Percentiles rank a stretch among this genome's conserved stretches.
These are phyloP conservation scores for Yamadazyma akitaensis DNA, from an alignment of 805 yeast genomes.

Conservation along the genomic window DNA sequence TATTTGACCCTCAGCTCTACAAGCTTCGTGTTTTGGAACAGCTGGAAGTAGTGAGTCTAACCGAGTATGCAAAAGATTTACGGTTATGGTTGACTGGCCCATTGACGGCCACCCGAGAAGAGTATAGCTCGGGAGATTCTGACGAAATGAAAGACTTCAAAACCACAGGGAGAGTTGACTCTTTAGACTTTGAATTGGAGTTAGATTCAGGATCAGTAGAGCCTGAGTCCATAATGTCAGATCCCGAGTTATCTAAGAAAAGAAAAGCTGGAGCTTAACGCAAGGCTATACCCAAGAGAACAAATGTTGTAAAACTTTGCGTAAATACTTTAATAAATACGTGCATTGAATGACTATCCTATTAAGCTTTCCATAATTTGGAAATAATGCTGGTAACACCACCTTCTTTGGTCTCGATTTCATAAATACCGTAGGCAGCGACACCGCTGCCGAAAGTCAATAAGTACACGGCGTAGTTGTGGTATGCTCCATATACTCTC, in stretches of 20 bases:
- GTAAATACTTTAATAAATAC: background rate
- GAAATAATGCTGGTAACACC: constrained; percentile 55
- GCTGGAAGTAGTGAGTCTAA: constrained; percentile 18
- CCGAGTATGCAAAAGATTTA: constrained; percentile 14
- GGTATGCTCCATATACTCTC: constrained; percentile 68
- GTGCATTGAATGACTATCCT: constrained; percentile 4
- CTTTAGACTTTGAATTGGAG: background rate
- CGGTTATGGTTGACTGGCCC: constrained; percentile 8
- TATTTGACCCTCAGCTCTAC: constrained; percentile 23
- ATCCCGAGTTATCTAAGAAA: background rate
- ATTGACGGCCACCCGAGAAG: background rate
- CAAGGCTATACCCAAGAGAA: too few relatives aligned
- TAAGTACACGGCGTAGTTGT: constrained; percentile 55
- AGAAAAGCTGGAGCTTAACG: background rate
- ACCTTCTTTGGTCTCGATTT: constrained; percentile 61
- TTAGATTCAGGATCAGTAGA: background rate
- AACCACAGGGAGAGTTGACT: background rate
- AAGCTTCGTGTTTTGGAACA: constrained; percentile 22
- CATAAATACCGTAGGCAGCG: constrained; percentile 68
- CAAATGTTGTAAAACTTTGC: too few relatives aligned
- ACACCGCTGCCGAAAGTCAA: constrained; percentile 62
- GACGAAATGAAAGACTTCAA: background rate
- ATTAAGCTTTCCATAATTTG: constrained; percentile 37
- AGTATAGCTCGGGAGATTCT: background rate
- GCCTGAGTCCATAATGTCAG: background rate